Evolutionary conservation across 257 asterid genomes (phyloP), one percentile per base, ranked within the genome.

Genomic region (Ehretia macrophylla): DNA sequence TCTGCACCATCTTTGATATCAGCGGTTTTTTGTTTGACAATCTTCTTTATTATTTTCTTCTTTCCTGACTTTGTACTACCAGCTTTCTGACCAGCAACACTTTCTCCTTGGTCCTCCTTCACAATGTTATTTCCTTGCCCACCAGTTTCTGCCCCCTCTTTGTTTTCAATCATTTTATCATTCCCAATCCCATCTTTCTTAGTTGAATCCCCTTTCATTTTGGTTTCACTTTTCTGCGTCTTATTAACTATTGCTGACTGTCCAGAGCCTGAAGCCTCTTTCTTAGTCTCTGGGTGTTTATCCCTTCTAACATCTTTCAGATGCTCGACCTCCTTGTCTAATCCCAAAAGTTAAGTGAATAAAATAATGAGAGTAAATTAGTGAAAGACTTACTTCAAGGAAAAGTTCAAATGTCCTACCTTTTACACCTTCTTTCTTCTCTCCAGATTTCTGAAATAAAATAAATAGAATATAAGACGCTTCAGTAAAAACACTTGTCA

Each of bases 11-110:
- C 71, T 63, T 55, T 68, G 66, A 57, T 71, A 51, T 60, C 67
- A 27, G 64, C 65, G 59, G 59, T 63, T 56, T 67, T 72, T 59
- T 64, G 78, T 52, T 73, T 76, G 32, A 76, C 65, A 64, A 76
- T 56, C 68, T 62, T 85, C 84, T 76, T 91, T 45, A 91, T 66
- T 51, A 85, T 82, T 74, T 83, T 93, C 84, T 85, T 93, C 73
- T 89, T 92, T 58, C 72, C 94, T 62, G 85, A 46, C 79, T 79
- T 83, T 52, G 74, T 72, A 62, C 66, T 72, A 68, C 60, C 77
- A 65, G 80, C 70, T 44, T 74, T 63, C 75, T 50, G 81, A 37
- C 63, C 70, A 63, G 56, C 56, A n/a, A 81, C 40, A 55, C 68
- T 68, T 56, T 47, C 91, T 58, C 23, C 83, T 19, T 61, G 63